Conservation (phyloP, 2,329 filamentous ascomycete genomes). For the Hymenoscyphus fructigenus region DNA sequence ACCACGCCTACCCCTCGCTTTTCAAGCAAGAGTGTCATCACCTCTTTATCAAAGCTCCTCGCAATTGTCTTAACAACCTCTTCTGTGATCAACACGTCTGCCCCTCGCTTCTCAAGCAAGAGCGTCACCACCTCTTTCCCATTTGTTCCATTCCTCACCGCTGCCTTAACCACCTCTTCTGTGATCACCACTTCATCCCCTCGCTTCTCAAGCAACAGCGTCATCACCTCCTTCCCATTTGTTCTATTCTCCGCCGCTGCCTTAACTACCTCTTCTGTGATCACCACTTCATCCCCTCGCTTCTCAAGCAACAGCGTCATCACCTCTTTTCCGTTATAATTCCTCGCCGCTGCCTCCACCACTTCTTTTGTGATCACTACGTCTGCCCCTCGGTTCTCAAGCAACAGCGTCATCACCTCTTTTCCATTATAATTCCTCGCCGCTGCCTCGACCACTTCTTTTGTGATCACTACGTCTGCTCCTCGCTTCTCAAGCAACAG, state of each 20-base stretch:
- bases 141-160: background rate
- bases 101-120: background rate
- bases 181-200: background rate
- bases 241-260: background rate
- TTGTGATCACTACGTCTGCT: background rate
- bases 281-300: too few relatives aligned
- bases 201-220: background rate
- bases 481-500: background rate
- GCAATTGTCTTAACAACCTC: background rate
- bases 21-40: background rate
- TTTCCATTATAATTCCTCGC: background rate
- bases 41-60: background rate
- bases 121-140: background rate
- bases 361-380: too few relatives aligned
- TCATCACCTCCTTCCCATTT: background rate
- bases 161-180: background rate
- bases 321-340: background rate
- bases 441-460: background rate
- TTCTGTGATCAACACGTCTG: background rate
- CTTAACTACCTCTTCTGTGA: too few relatives aligned
- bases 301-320: background rate
- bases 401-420: background rate
- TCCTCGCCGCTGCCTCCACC: too few relatives aligned
- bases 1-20: too few relatives aligned
- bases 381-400: background rate